A percentile compares a stretch with the other conserved stretches of the same genome.
Evolutionary conservation across 768 basidiomycete genomes (phyloP).

Genomic region (Naganishia vaughanmartiniae): DNA sequence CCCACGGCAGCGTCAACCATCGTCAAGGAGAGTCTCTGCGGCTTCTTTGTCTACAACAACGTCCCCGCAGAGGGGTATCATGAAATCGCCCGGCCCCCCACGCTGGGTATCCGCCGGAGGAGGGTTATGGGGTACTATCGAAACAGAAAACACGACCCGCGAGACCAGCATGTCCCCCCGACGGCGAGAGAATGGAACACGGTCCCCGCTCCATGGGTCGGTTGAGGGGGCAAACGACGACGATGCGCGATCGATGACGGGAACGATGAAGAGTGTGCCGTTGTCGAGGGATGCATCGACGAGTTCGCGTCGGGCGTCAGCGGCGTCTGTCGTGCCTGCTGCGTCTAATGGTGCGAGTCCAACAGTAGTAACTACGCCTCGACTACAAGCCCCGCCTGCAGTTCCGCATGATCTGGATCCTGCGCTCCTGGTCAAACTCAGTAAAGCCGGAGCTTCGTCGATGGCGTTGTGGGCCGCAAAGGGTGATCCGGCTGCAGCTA

Average conservation of each 20-base stretch:
- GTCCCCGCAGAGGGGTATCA: neutral
- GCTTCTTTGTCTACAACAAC: neutral
- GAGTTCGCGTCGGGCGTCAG: constrained; percentile 6
- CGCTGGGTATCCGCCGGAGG: neutral
- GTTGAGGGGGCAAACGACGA: neutral
- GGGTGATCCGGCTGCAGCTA: neutral
- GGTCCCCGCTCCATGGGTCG: neutral
- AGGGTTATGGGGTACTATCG: constrained; percentile 2
- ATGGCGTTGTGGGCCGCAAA: neutral
- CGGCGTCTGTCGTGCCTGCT: neutral
- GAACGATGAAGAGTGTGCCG: neutral
- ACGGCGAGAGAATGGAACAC: neutral
- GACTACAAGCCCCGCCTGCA: constrained; percentile 11
- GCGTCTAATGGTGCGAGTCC: neutral
- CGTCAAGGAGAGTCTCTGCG: constrained; percentile 13
- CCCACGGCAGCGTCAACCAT: neutral
- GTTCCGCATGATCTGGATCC: constrained; percentile 15
- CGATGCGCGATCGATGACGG: neutral
- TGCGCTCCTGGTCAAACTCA: neutral
- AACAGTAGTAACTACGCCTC: neutral
- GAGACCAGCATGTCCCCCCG: neutral
- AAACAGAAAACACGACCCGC: neutral
- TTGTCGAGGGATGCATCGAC: neutral
- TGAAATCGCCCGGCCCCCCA: neutral
- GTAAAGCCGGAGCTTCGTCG: constrained; percentile 5